Evolutionary conservation across 1,284 basidiomycete species (phyloP), one percentile per base, ranked within the genome.

Genomic region (Cryptococcus deneoformans): DNA sequence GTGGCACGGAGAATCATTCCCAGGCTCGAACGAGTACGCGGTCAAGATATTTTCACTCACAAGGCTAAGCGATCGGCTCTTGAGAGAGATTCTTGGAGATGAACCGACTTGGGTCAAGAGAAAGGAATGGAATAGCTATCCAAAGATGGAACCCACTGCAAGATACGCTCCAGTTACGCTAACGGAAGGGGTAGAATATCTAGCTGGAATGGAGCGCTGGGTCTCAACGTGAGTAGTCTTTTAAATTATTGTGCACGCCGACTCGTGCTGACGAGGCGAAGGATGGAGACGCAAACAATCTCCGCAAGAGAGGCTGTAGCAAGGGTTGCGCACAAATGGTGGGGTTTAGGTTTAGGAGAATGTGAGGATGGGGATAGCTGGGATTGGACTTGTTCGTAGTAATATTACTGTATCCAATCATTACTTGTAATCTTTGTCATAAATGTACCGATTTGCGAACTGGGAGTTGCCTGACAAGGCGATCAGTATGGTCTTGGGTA

Each of bases 221-320:
- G 85, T 84, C 10, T 64, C 60, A 35, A 76, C 75, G 73, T 75
- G 58, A 67, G 73, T 70, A 29, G 5, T 37, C 24, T n/a, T 46
- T 46, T 50, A 6, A 45, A 12, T n/a, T 42, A 11, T 54, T 6
- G 36, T 59, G 88, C 29, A 29, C 29, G 29, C 29, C 6, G 14
- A 11, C 44, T 88, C 44, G 82, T 89, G 9, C 34, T 37, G 44
- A 88, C 86, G 11, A 88, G 88, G 43, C 55, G 38, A 49, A 75
- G 73, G 8, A 94, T 96, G 92, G 92, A 97, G 77, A 95, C 93
- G 0, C 86, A 91, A 75, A 93, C 90, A 0, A 78, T 96, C 43
- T 82, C 89, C 0, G 85, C 89, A 0, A 85, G 90, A 42, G 95
- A 96, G 71, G 82, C 87, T 34, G 89, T 91, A 50, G 89, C 90